Percentiles rank a stretch among this genome's conserved stretches.
phyloP scores from a whole-genome alignment of 768 basidiomycete species.

The Boletus speciosus region DNA sequence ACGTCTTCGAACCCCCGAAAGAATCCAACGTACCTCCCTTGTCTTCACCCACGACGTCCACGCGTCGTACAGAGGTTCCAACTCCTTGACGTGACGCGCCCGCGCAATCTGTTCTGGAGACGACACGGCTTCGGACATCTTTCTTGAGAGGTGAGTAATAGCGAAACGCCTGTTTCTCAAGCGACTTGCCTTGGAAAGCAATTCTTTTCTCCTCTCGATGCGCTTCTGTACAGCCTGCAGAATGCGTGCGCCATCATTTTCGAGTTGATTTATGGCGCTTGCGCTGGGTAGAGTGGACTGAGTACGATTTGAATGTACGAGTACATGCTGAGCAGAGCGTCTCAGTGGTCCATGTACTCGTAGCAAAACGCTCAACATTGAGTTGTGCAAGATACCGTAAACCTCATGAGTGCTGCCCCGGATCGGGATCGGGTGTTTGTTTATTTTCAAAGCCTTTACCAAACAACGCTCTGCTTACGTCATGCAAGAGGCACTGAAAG shows the following conservation, averaged over 20 bases:
- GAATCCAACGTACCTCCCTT: constrained; percentile 45
- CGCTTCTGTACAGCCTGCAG: constrained; percentile 53
- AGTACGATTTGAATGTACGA: constrained; percentile 6
- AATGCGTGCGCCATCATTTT: constrained; percentile 47
- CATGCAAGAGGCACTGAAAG: not conserved
- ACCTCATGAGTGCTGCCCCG: not conserved
- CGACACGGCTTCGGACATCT: constrained; percentile 55
- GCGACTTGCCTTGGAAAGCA: constrained; percentile 43
- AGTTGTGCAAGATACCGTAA: not conserved
- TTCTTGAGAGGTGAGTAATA: not conserved
- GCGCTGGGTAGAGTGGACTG: constrained; percentile 10
- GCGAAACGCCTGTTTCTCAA: not conserved
- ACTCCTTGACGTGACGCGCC: constrained; percentile 63
- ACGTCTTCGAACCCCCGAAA: not conserved
- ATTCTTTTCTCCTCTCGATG: constrained; percentile 44
- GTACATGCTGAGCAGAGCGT: constrained; percentile 9
- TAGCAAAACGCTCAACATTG: constrained; percentile 11
- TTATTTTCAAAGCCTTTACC: constrained; percentile 19
- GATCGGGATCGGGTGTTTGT: not conserved
- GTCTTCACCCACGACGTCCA: constrained; percentile 66
- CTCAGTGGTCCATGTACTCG: constrained; percentile 15
- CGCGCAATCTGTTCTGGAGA: constrained; percentile 54
- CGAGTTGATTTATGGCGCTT: constrained; percentile 26
- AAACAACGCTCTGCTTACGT: constrained; percentile 6
- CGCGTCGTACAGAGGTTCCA: constrained; percentile 61